Conservation (phyloP, 2,329 filamentous ascomycete genomes). For the Alternaria sp. region DNA sequence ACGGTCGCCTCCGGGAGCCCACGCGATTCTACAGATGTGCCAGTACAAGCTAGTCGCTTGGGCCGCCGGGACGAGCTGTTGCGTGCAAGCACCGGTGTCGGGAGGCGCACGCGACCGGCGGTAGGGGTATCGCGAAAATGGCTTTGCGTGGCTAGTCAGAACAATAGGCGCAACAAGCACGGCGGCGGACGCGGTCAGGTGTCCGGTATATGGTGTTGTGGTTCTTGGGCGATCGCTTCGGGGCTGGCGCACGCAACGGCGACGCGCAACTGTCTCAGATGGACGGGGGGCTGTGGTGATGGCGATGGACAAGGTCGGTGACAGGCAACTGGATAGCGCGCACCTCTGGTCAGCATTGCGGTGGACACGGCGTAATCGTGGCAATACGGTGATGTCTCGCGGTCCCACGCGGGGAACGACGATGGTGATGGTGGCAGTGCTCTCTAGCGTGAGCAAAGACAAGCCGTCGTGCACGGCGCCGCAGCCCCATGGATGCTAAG, state of each 20-base stretch:
- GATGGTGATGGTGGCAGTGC: slow-evolving; percentile 30
- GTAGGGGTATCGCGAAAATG: not conserved
- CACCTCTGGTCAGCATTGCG: slow-evolving; percentile 42
- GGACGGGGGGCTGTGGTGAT: slow-evolving; percentile 25
- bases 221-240: slow-evolving; percentile 22
- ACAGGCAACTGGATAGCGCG: slow-evolving; percentile 26
- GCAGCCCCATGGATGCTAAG: slow-evolving; percentile 9
- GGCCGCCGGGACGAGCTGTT: not conserved
- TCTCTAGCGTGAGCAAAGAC: slow-evolving; percentile 21
- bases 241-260: slow-evolving; percentile 14
- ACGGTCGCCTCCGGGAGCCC: slow-evolving; percentile 10
- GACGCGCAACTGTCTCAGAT: slow-evolving; percentile 43
- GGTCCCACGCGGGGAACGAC: slow-evolving; percentile 30
- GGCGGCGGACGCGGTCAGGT: slow-evolving; percentile 12
- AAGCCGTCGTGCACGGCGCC: slow-evolving; percentile 16
- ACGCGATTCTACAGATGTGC: slow-evolving; percentile 1
- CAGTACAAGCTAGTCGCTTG: not conserved
- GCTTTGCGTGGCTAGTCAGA: not conserved
- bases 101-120: not conserved
- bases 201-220: slow-evolving; percentile 12
- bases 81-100: not conserved
- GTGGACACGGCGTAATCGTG: slow-evolving; percentile 26
- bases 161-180: not conserved
- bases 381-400: slow-evolving; percentile 22
- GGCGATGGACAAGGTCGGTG: slow-evolving; percentile 15